Conservation (phyloP, 352 stramenopile genomes). For the Peronosclerospora sorghi region DNA sequence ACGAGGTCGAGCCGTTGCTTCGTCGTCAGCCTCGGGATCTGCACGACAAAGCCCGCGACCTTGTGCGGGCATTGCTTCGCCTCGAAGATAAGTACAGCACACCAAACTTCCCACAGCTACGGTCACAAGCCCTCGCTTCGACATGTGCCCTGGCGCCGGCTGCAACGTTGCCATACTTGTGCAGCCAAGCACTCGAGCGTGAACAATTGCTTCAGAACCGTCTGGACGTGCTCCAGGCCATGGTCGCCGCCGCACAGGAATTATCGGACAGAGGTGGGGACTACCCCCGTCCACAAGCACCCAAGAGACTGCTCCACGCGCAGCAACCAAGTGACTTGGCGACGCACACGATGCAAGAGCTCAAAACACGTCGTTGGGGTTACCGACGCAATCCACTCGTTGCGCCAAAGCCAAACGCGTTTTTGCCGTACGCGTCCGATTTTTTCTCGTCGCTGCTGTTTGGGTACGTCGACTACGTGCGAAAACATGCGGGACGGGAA, state of each 20-base stretch:
- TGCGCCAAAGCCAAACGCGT: conserved; percentile 44
- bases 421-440: conserved; percentile 39
- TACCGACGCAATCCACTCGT: conserved; percentile 47
- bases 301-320: conserved; percentile 39
- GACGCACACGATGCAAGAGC: conserved; percentile 29
- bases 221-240: conserved; percentile 49
- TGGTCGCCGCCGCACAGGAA: conserved; percentile 47
- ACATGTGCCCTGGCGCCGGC: conserved; percentile 33
- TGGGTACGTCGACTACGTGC: conserved; percentile 53
- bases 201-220: conserved; percentile 67
- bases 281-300: neutral
- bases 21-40: conserved; percentile 47
- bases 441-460: conserved; percentile 76
- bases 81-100: conserved; percentile 70
- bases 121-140: conserved; percentile 34
- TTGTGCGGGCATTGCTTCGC: conserved; percentile 46
- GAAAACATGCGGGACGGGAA: conserved; percentile 13
- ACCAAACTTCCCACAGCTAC: conserved; percentile 35
- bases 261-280: conserved; percentile 39
- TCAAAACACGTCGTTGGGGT: conserved; percentile 61
- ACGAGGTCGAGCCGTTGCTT: conserved; percentile 43
- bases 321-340: conserved; percentile 20
- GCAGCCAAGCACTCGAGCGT: conserved; percentile 52
- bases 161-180: conserved; percentile 40
- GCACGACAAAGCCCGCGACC: conserved; percentile 38